Conservation (phyloP, 2,329 filamentous ascomycete genomes). For the Alternaria longipes region DNA sequence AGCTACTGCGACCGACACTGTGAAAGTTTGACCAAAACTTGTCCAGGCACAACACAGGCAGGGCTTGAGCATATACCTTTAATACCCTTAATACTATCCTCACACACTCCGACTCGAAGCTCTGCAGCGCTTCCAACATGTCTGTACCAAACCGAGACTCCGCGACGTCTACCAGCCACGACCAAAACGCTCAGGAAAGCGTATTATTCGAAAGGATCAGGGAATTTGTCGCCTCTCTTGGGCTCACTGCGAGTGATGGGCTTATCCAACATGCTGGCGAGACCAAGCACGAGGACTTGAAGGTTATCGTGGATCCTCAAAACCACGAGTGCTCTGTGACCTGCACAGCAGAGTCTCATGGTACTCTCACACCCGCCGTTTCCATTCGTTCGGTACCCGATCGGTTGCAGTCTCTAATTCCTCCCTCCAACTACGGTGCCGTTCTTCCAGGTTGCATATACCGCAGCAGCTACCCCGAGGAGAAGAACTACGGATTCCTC, state of each 20-base stretch:
- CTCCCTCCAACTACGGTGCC: slow-evolving; percentile 79
- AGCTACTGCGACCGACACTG: neutral
- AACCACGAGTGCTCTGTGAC: slow-evolving; percentile 25
- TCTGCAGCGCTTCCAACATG: slow-evolving; percentile 18
- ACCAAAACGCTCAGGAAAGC: slow-evolving; percentile 15
- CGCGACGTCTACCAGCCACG: slow-evolving; percentile 10
- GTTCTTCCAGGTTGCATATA: slow-evolving; percentile 78
- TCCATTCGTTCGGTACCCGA: slow-evolving; percentile 33
- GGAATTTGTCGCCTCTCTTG: slow-evolving; percentile 32
- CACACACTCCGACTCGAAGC: neutral
- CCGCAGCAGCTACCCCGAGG: slow-evolving; percentile 80
- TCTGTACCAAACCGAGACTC: slow-evolving; percentile 17
- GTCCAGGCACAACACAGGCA: slow-evolving; percentile 3
- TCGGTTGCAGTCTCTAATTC: slow-evolving; percentile 51
- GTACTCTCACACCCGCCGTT: slow-evolving; percentile 25
- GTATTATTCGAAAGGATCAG: slow-evolving; percentile 33
- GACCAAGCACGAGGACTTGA: slow-evolving; percentile 46
- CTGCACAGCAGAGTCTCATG: slow-evolving; percentile 24
- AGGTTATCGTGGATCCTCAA: slow-evolving; percentile 22
- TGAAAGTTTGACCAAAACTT: neutral
- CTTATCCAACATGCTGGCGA: slow-evolving; percentile 41
- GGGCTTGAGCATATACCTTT: slow-evolving; percentile 1
- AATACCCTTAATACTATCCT: neutral
- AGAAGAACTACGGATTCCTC: slow-evolving; percentile 75
- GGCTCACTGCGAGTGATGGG: slow-evolving; percentile 31